Conservation (phyloP, 2,329 filamentous ascomycete species). For the Aspergillus puulaauensis region DNA sequence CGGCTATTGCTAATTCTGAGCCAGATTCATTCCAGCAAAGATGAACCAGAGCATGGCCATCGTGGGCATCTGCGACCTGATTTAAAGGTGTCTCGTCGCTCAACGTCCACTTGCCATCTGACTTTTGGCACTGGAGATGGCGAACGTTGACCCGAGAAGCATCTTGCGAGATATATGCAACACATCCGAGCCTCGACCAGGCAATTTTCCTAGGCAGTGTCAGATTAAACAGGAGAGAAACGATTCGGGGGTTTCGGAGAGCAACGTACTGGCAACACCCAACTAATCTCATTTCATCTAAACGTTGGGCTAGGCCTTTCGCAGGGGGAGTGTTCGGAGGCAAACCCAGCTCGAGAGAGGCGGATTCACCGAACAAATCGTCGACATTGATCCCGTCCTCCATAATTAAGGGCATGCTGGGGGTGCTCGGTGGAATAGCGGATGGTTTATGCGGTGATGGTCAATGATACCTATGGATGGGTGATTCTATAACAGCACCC, state of each 20-base stretch:
- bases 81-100: conserved; percentile 67
- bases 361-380: conserved; percentile 72
- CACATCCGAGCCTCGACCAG: conserved; percentile 85
- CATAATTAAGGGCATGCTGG: conserved; percentile 55
- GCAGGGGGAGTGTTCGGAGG: conserved; percentile 50
- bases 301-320: conserved; percentile 68
- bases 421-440: background rate
- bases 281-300: conserved; percentile 73
- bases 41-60: conserved; percentile 70
- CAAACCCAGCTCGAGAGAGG: conserved; percentile 57
- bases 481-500: conserved; percentile 7
- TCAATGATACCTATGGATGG: background rate
- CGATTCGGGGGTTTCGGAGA: background rate
- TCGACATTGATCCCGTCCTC: conserved; percentile 62
- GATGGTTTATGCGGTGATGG: background rate
- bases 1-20: conserved; percentile 79
- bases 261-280: conserved; percentile 77
- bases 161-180: conserved; percentile 76
- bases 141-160: conserved; percentile 70
- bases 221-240: conserved; percentile 8
- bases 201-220: conserved; percentile 64
- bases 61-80: conserved; percentile 61
- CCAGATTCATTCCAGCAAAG: conserved; percentile 77
- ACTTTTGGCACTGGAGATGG: conserved; percentile 67
- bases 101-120: conserved; percentile 72